Conservation (phyloP, 768 basidiomycete species). For the Boletus rubropictus region DNA sequence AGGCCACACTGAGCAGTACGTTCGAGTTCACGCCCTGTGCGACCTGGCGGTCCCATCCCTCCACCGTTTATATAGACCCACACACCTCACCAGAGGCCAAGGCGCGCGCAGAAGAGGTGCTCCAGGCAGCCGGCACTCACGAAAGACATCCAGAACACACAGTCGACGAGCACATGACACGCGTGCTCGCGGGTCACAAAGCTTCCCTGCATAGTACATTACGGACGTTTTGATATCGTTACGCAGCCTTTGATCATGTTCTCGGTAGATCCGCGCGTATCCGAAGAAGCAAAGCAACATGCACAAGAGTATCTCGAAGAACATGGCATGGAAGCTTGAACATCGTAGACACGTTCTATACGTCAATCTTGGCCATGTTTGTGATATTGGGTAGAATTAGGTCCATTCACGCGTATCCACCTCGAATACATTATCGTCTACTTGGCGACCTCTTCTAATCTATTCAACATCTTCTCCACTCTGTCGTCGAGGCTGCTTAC, state of each 20-base stretch:
- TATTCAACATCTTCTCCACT: constrained; percentile 42
- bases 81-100: constrained; percentile 46
- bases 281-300: constrained; percentile 44
- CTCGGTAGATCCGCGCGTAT: constrained; percentile 41
- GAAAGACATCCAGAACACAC: constrained; percentile 27
- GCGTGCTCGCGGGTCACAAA: constrained; percentile 53
- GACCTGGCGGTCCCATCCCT: neutral
- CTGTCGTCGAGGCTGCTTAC: constrained; percentile 62
- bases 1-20: constrained; percentile 43
- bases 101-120: constrained; percentile 47
- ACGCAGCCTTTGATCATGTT: neutral
- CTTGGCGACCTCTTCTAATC: constrained; percentile 35
- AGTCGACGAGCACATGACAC: constrained; percentile 38
- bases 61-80: constrained; percentile 28
- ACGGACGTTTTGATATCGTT: neutral
- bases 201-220: constrained; percentile 46
- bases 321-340: constrained; percentile 20
- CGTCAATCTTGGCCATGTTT: neutral
- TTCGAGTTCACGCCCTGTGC: too few relatives aligned
- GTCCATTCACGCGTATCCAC: constrained; percentile 1
- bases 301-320: constrained; percentile 38
- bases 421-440: neutral
- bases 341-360: neutral
- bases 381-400: constrained; percentile 1
- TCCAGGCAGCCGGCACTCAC: constrained; percentile 40